These are phyloP conservation scores for Aspergillus pseudoviridinutans DNA, from an alignment of 2,329 filamentous ascomycete genomes.

Conservation along the genomic window DNA sequence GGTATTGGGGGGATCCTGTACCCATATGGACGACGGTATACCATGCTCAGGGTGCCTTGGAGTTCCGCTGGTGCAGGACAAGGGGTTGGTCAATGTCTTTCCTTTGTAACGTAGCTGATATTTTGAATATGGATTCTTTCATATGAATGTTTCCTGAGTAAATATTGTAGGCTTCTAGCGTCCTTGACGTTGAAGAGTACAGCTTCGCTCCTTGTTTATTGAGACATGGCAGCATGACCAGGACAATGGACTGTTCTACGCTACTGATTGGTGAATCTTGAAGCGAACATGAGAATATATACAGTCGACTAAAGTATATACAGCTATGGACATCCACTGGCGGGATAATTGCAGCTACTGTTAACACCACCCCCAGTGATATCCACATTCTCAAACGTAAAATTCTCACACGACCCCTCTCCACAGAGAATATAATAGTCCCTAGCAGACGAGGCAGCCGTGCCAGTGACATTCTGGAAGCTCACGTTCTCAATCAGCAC, in stretches of 20 bases:
- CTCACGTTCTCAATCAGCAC: conserved; percentile 34
- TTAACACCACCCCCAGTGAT: conserved; percentile 31
- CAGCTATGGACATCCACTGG: background rate
- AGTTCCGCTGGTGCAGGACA: background rate
- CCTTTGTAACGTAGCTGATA: background rate
- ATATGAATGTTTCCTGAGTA: background rate
- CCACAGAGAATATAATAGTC: conserved; percentile 41
- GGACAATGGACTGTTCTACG: no score
- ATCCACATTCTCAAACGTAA: conserved; percentile 33
- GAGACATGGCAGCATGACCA: no score
- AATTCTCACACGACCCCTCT: conserved; percentile 34
- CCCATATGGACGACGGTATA: background rate
- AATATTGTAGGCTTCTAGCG: no score
- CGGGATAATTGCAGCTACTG: conserved; percentile 23
- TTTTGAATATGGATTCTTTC: background rate
- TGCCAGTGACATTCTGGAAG: conserved; percentile 36
- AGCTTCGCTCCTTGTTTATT: no score
- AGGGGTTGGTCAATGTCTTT: background rate
- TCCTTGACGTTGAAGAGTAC: no score
- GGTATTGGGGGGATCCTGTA: no score
- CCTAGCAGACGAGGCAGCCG: conserved; percentile 21
- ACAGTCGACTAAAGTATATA: no score
- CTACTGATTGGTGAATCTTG: no score
- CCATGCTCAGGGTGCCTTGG: background rate
- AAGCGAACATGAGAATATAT: no score